A percentile compares a stretch with the other conserved stretches of the same genome.
These are phyloP conservation scores for Calocybe cyanea DNA, from an alignment of 768 basidiomycete genomes.

Conservation along the genomic window DNA sequence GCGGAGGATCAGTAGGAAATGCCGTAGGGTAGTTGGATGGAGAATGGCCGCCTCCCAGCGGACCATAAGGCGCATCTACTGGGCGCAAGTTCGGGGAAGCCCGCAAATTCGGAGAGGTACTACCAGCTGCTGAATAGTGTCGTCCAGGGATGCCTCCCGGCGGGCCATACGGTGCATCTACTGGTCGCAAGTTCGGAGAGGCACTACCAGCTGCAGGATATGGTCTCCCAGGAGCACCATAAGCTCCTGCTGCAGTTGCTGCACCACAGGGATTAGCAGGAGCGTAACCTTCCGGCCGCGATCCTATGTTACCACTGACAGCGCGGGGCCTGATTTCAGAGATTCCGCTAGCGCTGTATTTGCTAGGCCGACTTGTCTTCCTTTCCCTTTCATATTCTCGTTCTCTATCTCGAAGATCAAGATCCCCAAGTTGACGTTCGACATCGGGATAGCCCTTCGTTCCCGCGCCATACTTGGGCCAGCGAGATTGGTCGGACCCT, in stretches of 20 bases:
- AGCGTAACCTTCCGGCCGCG: constrained; percentile 25
- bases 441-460: constrained; percentile 28
- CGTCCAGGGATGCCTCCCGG: constrained; percentile 17
- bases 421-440: constrained; percentile 37
- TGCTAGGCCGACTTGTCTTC: constrained; percentile 38
- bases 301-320: constrained; percentile 35
- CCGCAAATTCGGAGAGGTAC: constrained; percentile 23
- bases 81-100: constrained; percentile 50
- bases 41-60: constrained; percentile 14
- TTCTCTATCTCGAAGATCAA: constrained; percentile 35
- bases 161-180: constrained; percentile 33
- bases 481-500: constrained; percentile 20
- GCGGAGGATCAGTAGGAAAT: constrained; percentile 32
- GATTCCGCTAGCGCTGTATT: constrained; percentile 41
- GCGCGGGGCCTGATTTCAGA: constrained; percentile 32
- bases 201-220: constrained; percentile 18
- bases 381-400: constrained; percentile 27
- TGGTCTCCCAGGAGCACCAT: constrained; percentile 19
- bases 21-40: constrained; percentile 25
- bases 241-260: constrained; percentile 28
- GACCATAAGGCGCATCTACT: constrained; percentile 36
- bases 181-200: constrained; percentile 49
- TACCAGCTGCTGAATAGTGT: constrained; percentile 16
- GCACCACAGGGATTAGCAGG: constrained; percentile 27
- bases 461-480: constrained; percentile 30